Evolutionary conservation across 768 basidiomycete species (phyloP), one percentile per base, ranked within the genome.

Genomic region (Chlorophyllum brunneum): DNA sequence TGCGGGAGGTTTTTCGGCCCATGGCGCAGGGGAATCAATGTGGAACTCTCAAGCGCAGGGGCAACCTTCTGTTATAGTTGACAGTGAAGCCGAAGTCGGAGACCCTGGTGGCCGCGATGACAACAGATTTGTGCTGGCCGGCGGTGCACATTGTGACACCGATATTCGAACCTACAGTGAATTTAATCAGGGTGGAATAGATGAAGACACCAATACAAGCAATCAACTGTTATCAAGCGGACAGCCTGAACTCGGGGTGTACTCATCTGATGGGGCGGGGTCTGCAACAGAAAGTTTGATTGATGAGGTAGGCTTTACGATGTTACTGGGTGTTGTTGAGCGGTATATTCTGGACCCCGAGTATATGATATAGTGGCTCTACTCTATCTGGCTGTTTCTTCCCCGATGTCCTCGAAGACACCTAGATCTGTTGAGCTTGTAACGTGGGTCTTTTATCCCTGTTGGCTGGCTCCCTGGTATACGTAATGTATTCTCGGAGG

Each of bases 301-400:
- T 37, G 72, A 75, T 61, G 70, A 74, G 30, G 63, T 68, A 40
- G 67, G 59, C 36, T 68, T 70, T 54, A 64, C 61, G 41, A 73
- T 75, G 69, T 46, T 76, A 27, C 58, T 76, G 45, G 69, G 67
- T 11, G 63, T 70, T 3, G 62, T 72, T 15, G 74, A 75, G 50
- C 64, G 65, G 41, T 70, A 65, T 47, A 48, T 58, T 18, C 26
- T 56, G 36, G 48, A 45, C 36, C 44, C 43, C 37, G 43, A 31
- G 43, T 45, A 31, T 31, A 16, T 11, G 24, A 31, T 22, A 48
- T 71, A 65, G 65, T 60, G 45, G 23, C 44, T n/a, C n/a, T n/a
- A n/a, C n/a, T n/a, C n/a, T 27, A 29, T 38, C 27, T 15, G 15
- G 46, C 6, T 10, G 22, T 26, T 36, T 43, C 29, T 13, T 31